Base-by-base conservation (phyloP, 2,329 filamentous ascomycete species). In the Neocatenulostroma microsporum region DNA sequence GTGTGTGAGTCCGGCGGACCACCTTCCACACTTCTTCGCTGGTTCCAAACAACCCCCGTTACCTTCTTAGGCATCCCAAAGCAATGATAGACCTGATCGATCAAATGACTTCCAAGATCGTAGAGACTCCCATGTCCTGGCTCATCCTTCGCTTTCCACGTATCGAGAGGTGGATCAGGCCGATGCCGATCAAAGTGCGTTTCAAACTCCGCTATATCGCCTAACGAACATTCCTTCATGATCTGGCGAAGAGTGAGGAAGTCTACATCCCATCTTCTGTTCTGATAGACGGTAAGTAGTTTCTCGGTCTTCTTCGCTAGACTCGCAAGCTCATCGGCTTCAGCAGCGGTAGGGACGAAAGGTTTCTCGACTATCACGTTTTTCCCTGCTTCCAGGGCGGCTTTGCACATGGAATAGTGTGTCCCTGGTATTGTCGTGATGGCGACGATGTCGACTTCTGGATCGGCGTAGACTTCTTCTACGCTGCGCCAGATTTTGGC, bases 361-460 rank as follows among this genome's bases (percentile, higher is more conserved):
- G 84, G 84, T 67, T 89, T 89, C 66, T 89, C 84, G 33, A 82
- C 80, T 35, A 89, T 67, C 18, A 88, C 80, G 58, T 89, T 80
- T 66, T 88, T 88, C 49, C 80, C 79, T 8, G 73, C 67, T 54
- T 80, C 69, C 31, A 89, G 68, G 0, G 80, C 78, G 34, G 73
- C 60, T 58, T 77, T 78, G 23, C 76, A 68, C 49, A 87, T 67
- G 12, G 67, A 57, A 54, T 77, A 83, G 64, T 89, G 84, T 10
- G 76, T 79, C 44, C 80, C 71, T 1, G 84, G 84, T 0, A 81
- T 76, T 0, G 81, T 86, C 35, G 78, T 78, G 43, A 91, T 63
- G 48, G 86, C 68, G 21, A 87, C 73, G 13, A 88, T 66, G 54
- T 87, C 74, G 28, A 89, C 70, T 0, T 66, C 69, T 0, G 72